Evolutionary conservation across 2,329 filamentous ascomycete genomes (phyloP), one percentile per base, ranked within the genome.

Genomic region (Hypoxylon sp.): DNA sequence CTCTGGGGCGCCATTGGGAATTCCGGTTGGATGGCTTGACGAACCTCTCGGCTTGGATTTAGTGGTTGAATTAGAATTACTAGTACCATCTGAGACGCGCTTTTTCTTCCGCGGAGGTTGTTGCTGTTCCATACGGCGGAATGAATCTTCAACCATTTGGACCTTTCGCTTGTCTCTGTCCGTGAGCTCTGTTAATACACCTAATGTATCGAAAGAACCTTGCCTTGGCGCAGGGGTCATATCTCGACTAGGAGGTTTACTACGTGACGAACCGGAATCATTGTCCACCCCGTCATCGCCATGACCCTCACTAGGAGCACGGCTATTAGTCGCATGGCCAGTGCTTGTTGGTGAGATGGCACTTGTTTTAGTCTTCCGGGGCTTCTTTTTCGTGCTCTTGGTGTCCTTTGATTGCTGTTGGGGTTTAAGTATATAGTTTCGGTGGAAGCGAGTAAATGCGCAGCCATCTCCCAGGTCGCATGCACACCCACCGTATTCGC

Each of bases 401-500:
- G n/a, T 33, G 3, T 79, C 64, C 29, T 81, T 83, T 5, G 78
- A 65, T 22, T 86, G 84, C 14, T 80, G 76, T 14, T 86, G 84
- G 11, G 80, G 76, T 62, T 83, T 86, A 44, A 79, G 78, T 62
- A 86, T 79, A 73, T 89, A 88, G 58, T 85, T 87, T 55, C 86
- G 83, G 74, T 89, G 87, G 71, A 91, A 91, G 19, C 87, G 86
- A 65, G 84, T 84, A 79, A 91, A 91, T 2, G 88, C 87, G 74
- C 89, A 91, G 63, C 90, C 87, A 44, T 83, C 81, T 6, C 87
- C 88, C 13, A 89, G 78, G 63, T 91, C 87, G 78, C 92, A 95
- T 3, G 92, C 92, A 79, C 92, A 95, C 17, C 92, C 92, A 17
- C 92, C 92, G 74, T 93, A 92, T 76, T 94, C 92, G 17, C 91